These are phyloP conservation scores for Rhizoclosmatium sp. DNA, from an alignment of 192 early-diverging fungal species.

Conservation along the genomic window DNA sequence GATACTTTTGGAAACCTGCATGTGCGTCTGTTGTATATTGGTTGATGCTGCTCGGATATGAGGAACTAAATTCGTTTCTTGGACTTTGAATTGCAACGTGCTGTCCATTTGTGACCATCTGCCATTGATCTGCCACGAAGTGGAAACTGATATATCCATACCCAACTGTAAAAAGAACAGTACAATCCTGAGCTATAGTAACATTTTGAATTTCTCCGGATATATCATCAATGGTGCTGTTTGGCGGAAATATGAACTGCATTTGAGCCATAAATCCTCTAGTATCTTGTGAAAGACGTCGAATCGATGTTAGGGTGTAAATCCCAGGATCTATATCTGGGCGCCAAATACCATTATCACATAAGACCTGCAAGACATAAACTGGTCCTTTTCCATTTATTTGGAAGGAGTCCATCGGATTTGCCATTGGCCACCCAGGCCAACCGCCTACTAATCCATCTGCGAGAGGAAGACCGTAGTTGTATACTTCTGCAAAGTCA, in stretches of 20 bases:
- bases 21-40: constrained; percentile 12
- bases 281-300: constrained; percentile 6
- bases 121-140: constrained; percentile 37
- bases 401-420: constrained; percentile 28
- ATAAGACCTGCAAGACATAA: constrained; percentile 28
- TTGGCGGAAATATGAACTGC: constrained; percentile 8
- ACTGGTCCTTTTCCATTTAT: constrained; percentile 27
- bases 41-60: constrained; percentile 7
- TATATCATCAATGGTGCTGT: constrained; percentile 6
- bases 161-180: neutral
- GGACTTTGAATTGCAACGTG: neutral
- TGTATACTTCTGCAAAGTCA: constrained; percentile 31
- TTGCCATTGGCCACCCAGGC: constrained; percentile 30
- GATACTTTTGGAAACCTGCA: neutral
- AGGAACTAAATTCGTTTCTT: neutral
- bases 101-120: constrained; percentile 31
- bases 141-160: constrained; percentile 14
- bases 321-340: constrained; percentile 14
- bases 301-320: neutral
- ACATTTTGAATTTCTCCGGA: neutral
- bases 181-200: constrained; percentile 10
- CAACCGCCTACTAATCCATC: constrained; percentile 30
- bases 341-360: constrained; percentile 15
- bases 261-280: constrained; percentile 20
- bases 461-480: constrained; percentile 23